Evolutionary conservation across 1,284 basidiomycete genomes (phyloP).

Genomic region (Veloporphyrellus conicus): DNA sequence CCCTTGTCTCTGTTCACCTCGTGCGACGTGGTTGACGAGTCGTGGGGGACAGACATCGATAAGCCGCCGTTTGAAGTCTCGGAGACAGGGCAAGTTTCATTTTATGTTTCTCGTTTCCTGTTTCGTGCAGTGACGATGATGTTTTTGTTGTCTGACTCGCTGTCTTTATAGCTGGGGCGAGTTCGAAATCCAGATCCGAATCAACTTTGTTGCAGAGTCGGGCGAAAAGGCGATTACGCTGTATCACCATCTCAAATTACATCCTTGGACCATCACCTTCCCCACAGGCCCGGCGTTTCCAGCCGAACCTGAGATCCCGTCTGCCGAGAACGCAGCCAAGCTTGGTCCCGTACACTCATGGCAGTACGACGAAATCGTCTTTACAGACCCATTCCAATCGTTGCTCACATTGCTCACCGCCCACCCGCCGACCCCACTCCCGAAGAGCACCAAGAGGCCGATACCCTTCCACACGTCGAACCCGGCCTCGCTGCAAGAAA

Average conservation of each 20-base stretch:
- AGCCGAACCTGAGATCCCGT: constrained; percentile 59
- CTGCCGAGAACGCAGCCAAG: constrained; percentile 59
- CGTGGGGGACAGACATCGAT: constrained; percentile 67
- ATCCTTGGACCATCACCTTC: constrained; percentile 74
- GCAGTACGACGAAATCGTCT: constrained; percentile 99
- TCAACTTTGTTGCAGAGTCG: constrained; percentile 89
- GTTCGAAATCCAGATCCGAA: constrained; percentile 93
- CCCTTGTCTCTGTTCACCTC: neutral
- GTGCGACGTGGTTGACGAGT: neutral
- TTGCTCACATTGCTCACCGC: constrained; percentile 82
- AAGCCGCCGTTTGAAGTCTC: constrained; percentile 92
- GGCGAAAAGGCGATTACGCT: constrained; percentile 86
- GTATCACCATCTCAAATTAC: constrained; percentile 93
- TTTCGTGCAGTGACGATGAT: neutral
- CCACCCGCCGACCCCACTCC: constrained; percentile 81
- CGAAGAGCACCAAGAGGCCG: constrained; percentile 58
- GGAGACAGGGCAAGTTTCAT: constrained; percentile 74
- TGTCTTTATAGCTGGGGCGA: constrained; percentile 99
- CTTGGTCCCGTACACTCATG: constrained; percentile 87
- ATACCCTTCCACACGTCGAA: constrained; percentile 69
- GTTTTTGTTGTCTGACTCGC: neutral
- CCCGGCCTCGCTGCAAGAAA: constrained; percentile 59
- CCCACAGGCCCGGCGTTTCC: constrained; percentile 13
- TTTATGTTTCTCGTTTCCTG: neutral
- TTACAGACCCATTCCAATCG: constrained; percentile 87